These are phyloP conservation scores for Suhomyces panamericanus DNA, from an alignment of 1,139 yeast species.

Conservation along the genomic window DNA sequence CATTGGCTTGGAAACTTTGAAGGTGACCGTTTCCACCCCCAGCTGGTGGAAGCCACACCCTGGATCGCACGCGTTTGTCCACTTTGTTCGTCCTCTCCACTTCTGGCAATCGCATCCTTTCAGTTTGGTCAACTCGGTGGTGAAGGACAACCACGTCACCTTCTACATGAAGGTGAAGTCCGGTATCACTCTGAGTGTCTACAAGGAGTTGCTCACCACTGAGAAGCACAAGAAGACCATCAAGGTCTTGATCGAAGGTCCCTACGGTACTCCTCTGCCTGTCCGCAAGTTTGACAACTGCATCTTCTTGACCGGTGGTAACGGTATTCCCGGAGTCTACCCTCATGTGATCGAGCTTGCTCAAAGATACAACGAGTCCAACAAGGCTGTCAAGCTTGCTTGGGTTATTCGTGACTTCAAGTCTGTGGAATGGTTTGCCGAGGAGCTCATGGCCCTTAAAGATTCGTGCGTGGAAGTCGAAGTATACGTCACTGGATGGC, in stretches of 20 bases:
- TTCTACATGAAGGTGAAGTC: slow-evolving; percentile 24
- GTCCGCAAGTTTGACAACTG: slow-evolving; percentile 18
- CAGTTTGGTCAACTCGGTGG: slow-evolving; percentile 19
- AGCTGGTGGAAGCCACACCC: slow-evolving; percentile 20
- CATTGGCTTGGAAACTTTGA: slow-evolving; percentile 20
- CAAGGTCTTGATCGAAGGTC: slow-evolving; percentile 58
- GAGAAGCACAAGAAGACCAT: slow-evolving; percentile 16
- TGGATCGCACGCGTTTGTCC: slow-evolving; percentile 19
- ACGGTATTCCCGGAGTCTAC: slow-evolving; percentile 61
- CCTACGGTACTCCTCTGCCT: slow-evolving; percentile 37
- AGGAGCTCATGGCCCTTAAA: slow-evolving; percentile 37
- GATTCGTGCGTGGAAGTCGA: slow-evolving; percentile 26
- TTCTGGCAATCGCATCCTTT: slow-evolving; percentile 29
- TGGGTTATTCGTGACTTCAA: slow-evolving; percentile 43
- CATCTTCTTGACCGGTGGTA: slow-evolving; percentile 56
- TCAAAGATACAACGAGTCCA: slow-evolving; percentile 9
- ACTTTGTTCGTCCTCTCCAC: slow-evolving; percentile 20
- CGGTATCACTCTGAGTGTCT: slow-evolving; percentile 22
- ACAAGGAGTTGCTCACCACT: slow-evolving; percentile 14
- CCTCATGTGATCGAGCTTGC: slow-evolving; percentile 30
- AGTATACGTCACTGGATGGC: slow-evolving; percentile 38
- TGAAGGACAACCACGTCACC: slow-evolving; percentile 16
- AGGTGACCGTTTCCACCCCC: slow-evolving; percentile 19
- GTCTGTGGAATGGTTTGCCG: slow-evolving; percentile 53
- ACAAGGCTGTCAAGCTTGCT: slow-evolving; percentile 25